Evolutionary conservation across 306 rosid species (phyloP), one percentile per base, ranked within the genome.

Genomic region (Castanea sativa): DNA sequence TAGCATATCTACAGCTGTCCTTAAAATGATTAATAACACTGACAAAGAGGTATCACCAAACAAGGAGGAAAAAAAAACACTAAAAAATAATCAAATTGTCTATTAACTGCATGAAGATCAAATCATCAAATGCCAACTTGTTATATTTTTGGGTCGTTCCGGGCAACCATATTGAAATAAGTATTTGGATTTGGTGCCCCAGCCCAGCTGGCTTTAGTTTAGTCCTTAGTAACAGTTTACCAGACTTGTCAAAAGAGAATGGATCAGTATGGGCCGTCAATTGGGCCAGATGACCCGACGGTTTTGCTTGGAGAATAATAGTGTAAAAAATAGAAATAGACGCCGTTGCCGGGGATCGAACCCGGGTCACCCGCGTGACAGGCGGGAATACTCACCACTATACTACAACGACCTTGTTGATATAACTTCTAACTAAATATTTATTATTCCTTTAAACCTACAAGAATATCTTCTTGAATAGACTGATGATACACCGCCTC

Each of bases 281-380:
- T 41, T 33, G 49, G 51, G 51, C 49, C 49, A 4, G n/a, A 1
- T 7, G 41, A 32, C 38, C 35, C 32, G 8, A 8, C 12, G 68
- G 18, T 15, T 12, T 60, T 8, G 20, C 63, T 7, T 20, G 13
- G 4, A 57, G 15, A 57, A 57, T 6, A 20, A 4, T 20, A 30
- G 21, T n/a, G 8, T 6, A 32, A 33, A 33, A 0, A 0, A n/a
- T 23, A 25, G 2, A 0, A 0, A 9, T 0, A 1, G 27, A 0
- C 86, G 89, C 91, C 89, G 87, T 80, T 85, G 89, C 89, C 89
- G 89, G 86, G 85, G 91, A 90, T 90, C 91, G 94, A 87, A 90
- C 88, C 90, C 87, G 89, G 89, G 89, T 88, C 89, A 21, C 79
- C 86, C 85, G 90, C 79, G 88, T 87, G 86, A 87, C 88, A 84